Percentiles rank a stretch among this genome's conserved stretches.
phyloP scores from a whole-genome alignment of 139 green algal species.

The Zygnema cylindricum region DNA sequence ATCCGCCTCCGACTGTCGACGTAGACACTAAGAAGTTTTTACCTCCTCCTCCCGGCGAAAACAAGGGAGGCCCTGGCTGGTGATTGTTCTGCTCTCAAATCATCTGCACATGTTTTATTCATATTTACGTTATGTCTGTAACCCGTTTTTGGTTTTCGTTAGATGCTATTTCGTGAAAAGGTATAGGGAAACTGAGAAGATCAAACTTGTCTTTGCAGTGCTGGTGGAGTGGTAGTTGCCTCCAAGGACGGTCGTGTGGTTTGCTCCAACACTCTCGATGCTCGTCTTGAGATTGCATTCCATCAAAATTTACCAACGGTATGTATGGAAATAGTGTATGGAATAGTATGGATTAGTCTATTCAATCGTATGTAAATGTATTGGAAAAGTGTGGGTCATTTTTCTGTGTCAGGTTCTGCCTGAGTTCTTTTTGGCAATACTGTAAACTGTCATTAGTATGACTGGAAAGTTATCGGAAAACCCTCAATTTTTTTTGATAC shows the following conservation, averaged over 20 bases:
- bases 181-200: background rate
- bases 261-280: conserved; percentile 94
- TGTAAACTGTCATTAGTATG: background rate
- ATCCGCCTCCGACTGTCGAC: conserved; percentile 73
- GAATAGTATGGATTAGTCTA: background rate
- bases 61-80: background rate
- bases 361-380: background rate
- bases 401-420: background rate
- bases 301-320: conserved; percentile 63
- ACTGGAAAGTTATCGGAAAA: background rate
- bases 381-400: background rate
- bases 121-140: background rate
- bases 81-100: background rate
- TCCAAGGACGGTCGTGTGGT: conserved; percentile 85
- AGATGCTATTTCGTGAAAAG: background rate
- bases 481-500: background rate
- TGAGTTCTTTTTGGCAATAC: conserved; percentile 4
- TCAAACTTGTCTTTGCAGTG: conserved; percentile 74
- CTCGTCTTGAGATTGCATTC: conserved; percentile 63
- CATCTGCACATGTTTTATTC: background rate
- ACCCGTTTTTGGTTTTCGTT: background rate
- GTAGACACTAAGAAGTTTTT: conserved; percentile 76
- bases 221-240: conserved; percentile 87
- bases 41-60: conserved; percentile 21
- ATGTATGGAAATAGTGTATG: too few relatives aligned